Base-by-base conservation (phyloP, 1,284 basidiomycete species). In the Microbotryum violaceum region DNA sequence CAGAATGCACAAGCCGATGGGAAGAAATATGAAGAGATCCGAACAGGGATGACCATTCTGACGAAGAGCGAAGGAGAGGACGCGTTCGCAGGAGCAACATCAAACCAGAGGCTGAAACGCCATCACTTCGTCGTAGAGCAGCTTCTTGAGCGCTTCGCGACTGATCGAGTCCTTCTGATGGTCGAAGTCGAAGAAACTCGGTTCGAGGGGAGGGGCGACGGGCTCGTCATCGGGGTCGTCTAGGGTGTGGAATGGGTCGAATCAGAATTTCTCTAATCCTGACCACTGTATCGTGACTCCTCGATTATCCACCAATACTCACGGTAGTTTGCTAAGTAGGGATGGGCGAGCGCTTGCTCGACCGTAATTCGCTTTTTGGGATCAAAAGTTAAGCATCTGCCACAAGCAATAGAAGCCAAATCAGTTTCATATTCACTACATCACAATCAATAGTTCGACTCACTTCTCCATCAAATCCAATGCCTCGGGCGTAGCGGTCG, bases 221-320 rank as follows among this genome's bases (percentile, higher is more conserved):
- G 92, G 92, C 76, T 96, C 92, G 72, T 96, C 91, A 49, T 92
- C 89, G 0, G 91, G 89, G 73, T 93, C 91, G 71, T 90, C 87
- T 85, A 42, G 37, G 0, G 2, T 18, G 18, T 6, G 37, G 88
- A 69, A 14, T 18, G 12, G 48, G 3, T 7, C 31, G 31, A 42
- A 6, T 42, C 37, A 42, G 37, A 6, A 2, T 23, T 12, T 23
- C 12, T n/a, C 9, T n/a, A n/a, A 31, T 31, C 31, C 31, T 9
- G 2, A 3, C 31, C 31, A 31, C 7, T 31, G 31, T 7, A 31
- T 9, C 8, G 8, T 31, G 31, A 31, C 31, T 31, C 9, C 31
- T 31, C 31, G 31, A 31, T 31, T 31, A 31, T 7, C 31, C 31
- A 31, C 9, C 9, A 44, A 54, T 47, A 58, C 70, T 37, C 70